A percentile compares a stretch with the other conserved stretches of the same genome.
phyloP scores from a whole-genome alignment of 306 rosid genomes.

The Quillaja saponaria region DNA sequence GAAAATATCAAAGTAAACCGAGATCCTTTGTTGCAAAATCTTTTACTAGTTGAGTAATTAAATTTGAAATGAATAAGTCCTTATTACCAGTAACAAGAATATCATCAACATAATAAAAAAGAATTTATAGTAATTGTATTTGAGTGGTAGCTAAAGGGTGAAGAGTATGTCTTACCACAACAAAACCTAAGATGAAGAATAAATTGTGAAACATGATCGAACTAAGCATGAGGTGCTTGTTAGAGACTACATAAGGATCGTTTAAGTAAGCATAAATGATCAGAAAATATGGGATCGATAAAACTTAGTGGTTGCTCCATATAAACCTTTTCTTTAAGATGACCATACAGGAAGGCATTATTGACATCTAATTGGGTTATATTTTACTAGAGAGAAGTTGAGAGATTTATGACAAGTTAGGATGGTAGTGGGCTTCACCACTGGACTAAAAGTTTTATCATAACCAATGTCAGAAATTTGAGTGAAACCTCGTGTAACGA shows the following conservation, averaged over 20 bases:
- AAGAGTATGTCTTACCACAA: neutral
- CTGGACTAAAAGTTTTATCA: neutral
- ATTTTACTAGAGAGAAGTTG: neutral
- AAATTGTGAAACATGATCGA: neutral
- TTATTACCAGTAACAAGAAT: neutral
- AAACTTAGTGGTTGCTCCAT: conserved; percentile 7
- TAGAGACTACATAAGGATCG: neutral
- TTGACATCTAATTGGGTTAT: neutral
- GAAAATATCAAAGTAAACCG: neutral
- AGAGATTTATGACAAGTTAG: neutral
- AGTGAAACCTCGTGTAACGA: neutral
- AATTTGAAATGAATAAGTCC: too few species aligned
- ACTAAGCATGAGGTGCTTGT: conserved; percentile 12
- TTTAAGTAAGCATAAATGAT: neutral
- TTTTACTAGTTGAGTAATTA: neutral
- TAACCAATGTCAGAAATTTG: neutral
- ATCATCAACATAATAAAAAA: neutral
- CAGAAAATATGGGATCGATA: neutral
- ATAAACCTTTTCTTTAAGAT: neutral
- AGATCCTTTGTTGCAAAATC: neutral
- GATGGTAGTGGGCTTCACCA: neutral
- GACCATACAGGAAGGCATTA: neutral
- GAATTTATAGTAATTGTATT: neutral
- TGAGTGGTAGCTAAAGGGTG: neutral
- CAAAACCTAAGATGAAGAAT: neutral